These are phyloP conservation scores for Catharanthus roseus DNA, from an alignment of 257 asterid genomes.

Conservation along the genomic window DNA sequence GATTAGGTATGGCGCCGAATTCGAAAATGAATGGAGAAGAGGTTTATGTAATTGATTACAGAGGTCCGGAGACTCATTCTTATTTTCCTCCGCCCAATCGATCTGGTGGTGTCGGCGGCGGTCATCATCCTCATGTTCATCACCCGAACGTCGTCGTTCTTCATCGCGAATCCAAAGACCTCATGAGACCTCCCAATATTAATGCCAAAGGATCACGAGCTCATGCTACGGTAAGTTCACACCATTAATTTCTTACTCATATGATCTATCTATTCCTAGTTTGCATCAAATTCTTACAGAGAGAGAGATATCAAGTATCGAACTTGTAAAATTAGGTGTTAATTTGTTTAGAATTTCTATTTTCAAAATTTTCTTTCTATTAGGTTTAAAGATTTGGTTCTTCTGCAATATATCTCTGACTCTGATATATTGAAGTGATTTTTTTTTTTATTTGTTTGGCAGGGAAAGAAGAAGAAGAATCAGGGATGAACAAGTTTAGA, in stretches of 20 bases:
- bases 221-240: conserved; percentile 18
- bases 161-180: conserved; percentile 23
- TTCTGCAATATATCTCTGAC: too few relatives aligned
- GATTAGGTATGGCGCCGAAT: too few relatives aligned
- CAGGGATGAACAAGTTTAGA: conserved; percentile 20
- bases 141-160: conserved; percentile 12
- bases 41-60: conserved; percentile 41
- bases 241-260: neutral
- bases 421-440: neutral
- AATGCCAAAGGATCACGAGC: conserved; percentile 6
- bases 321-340: too few relatives aligned
- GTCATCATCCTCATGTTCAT: conserved; percentile 22
- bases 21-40: conserved; percentile 23
- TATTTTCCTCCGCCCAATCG: conserved; percentile 40
- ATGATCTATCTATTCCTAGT: neutral
- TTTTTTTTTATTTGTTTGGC: conserved; percentile 10
- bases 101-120: too few relatives aligned
- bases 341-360: too few relatives aligned
- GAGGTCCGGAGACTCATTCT: conserved; percentile 57
- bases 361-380: too few relatives aligned
- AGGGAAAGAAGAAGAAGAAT: conserved; percentile 28
- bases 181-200: too few relatives aligned
- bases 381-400: too few relatives aligned
- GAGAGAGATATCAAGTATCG: too few relatives aligned
- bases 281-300: too few relatives aligned